These are phyloP conservation scores for Casuarina glauca DNA, from an alignment of 306 rosid species.

Conservation along the genomic window DNA sequence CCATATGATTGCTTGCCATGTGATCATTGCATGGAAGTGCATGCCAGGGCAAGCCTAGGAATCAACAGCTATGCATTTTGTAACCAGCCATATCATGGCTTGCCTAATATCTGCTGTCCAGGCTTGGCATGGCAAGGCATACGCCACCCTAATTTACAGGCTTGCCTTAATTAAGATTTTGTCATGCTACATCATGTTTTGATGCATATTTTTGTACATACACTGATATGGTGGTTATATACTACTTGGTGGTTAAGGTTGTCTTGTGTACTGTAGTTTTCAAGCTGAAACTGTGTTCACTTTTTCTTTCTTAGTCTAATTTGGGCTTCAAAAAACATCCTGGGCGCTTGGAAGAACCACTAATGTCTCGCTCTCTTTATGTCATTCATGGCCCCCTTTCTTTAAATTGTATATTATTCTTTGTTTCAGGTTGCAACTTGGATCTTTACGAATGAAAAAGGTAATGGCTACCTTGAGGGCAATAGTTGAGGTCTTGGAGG, in stretches of 20 bases:
- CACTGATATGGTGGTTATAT: background rate
- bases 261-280: background rate
- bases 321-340: background rate
- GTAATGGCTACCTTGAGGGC: constrained; percentile 78
- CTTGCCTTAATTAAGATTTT: background rate
- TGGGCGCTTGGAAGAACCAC: background rate
- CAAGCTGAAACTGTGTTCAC: background rate
- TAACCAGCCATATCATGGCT: background rate
- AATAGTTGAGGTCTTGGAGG: constrained; percentile 94
- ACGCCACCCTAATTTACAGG: background rate
- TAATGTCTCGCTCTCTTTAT: background rate
- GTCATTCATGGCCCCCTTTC: background rate
- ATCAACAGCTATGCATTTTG: background rate
- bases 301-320: background rate
- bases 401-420: constrained; percentile 15
- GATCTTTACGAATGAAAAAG: constrained; percentile 65
- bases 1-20: background rate
- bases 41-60: constrained; percentile 9
- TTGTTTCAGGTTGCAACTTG: constrained; percentile 48
- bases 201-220: background rate
- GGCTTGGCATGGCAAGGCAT: background rate
- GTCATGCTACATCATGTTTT: background rate
- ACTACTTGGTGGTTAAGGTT: background rate
- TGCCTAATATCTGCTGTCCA: background rate
- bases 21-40: background rate